Evolutionary conservation across 2,329 filamentous ascomycete species (phyloP).

Genomic region (Aureobasidium sp.): DNA sequence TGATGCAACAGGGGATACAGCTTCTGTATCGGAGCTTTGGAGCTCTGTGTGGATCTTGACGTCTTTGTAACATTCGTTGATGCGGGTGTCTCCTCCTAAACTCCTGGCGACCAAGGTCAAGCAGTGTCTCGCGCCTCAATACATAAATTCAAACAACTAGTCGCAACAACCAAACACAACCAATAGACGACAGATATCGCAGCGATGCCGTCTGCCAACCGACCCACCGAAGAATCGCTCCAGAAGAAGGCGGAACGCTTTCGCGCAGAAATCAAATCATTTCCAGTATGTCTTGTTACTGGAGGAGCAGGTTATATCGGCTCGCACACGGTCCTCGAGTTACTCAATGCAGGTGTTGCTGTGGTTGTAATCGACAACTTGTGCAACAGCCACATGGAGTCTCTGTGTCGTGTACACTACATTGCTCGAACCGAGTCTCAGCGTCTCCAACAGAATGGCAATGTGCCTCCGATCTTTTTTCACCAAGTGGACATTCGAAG

Average conservation of each 20-base stretch:
- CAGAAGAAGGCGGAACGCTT: conserved; percentile 1
- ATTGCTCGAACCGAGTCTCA: conserved; percentile 31
- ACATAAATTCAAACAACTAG: background rate
- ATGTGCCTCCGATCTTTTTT: conserved; percentile 39
- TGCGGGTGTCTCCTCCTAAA: background rate
- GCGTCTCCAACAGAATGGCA: conserved; percentile 32
- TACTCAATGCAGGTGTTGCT: conserved; percentile 49
- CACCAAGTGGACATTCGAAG: conserved; percentile 43
- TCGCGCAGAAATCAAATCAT: conserved; percentile 11
- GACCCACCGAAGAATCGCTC: background rate
- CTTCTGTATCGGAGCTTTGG: background rate
- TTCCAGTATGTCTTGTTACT: conserved; percentile 10
- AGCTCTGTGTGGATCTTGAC: background rate
- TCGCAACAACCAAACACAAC: background rate
- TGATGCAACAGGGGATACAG: background rate
- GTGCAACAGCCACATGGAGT: conserved; percentile 33
- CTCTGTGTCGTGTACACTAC: conserved; percentile 33
- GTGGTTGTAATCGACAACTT: conserved; percentile 43
- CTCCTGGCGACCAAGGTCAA: background rate
- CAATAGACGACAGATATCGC: background rate
- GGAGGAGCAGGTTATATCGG: conserved; percentile 35
- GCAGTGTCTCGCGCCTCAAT: too few relatives aligned
- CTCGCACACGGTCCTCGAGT: conserved; percentile 48
- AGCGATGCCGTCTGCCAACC: background rate
- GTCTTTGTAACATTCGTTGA: background rate